Conservation (phyloP, 2,329 filamentous ascomycete genomes). For the Ascosphaera apis region DNA sequence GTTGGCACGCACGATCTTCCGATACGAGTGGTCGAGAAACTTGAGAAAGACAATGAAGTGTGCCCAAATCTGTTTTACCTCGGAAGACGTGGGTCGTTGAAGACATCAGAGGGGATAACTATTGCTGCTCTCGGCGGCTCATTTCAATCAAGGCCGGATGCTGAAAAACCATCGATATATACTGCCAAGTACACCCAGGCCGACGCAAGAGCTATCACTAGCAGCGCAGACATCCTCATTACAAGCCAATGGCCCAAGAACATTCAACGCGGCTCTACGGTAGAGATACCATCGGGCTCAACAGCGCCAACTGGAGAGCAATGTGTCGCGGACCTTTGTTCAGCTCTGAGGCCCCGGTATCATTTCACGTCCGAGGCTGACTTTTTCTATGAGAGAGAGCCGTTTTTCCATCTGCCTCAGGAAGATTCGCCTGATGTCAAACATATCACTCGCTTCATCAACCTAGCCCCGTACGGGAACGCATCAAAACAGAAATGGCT, state of each 20-base stretch:
- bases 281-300: conserved; percentile 32
- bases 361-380: conserved; percentile 52
- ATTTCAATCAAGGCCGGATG: conserved; percentile 29
- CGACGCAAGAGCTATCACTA: conserved; percentile 57
- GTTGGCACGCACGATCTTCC: conserved; percentile 56
- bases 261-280: conserved; percentile 45
- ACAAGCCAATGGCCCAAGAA: conserved; percentile 67
- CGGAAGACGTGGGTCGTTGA: conserved; percentile 65
- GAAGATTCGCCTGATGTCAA: conserved; percentile 30
- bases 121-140: conserved; percentile 70
- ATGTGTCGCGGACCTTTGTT: conserved; percentile 55
- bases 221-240: conserved; percentile 64
- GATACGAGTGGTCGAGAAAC: conserved; percentile 41
- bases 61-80: conserved; percentile 83
- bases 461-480: conserved; percentile 59
- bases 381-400: conserved; percentile 74
- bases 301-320: conserved; percentile 32
- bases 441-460: conserved; percentile 68
- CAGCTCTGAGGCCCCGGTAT: conserved; percentile 67
- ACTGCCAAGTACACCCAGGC: conserved; percentile 54
- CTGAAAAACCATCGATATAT: conserved; percentile 45
- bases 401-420: conserved; percentile 50
- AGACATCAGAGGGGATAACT: conserved; percentile 69
- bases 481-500: conserved; percentile 43
- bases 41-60: conserved; percentile 49